A percentile compares a stretch with the other conserved stretches of the same genome.
These are phyloP conservation scores for Starmerella roubikii DNA, from an alignment of 805 yeast genomes.

Conservation along the genomic window DNA sequence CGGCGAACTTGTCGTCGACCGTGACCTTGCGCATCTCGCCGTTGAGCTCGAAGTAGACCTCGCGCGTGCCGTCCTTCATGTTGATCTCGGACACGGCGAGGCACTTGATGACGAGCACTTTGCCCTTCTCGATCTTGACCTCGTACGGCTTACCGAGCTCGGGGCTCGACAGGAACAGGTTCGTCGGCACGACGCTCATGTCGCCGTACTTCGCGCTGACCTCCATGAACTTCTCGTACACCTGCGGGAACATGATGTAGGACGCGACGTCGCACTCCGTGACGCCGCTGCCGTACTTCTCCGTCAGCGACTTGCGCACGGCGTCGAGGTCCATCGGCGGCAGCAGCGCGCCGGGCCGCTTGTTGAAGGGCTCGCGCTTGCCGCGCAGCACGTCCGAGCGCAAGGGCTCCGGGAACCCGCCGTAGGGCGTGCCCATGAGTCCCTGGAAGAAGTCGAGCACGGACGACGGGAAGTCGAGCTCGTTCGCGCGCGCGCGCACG, in stretches of 20 bases:
- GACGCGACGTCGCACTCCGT: conserved; percentile 86
- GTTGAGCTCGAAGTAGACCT: conserved; percentile 93
- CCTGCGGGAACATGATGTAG: conserved; percentile 96
- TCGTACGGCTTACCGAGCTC: conserved; percentile 75
- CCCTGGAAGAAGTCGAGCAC: conserved; percentile 98
- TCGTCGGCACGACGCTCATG: conserved; percentile 84
- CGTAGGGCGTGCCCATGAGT: conserved; percentile 97
- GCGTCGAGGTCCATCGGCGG: conserved; percentile 67
- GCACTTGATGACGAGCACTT: conserved; percentile 76
- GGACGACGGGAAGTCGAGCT: conserved; percentile 96
- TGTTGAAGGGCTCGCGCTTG: conserved; percentile 78
- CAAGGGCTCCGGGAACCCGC: conserved; percentile 99
- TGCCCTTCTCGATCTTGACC: conserved; percentile 90
- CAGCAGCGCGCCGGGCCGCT: conserved; percentile 85
- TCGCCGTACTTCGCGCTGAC: conserved; percentile 72
- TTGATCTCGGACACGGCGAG: conserved; percentile 88
- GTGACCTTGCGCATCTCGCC: conserved; percentile 97
- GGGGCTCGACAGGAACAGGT: conserved; percentile 78
- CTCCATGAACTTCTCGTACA: conserved; percentile 75
- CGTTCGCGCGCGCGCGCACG: conserved; percentile 71
- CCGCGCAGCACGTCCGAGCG: conserved; percentile 81
- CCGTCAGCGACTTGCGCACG: conserved; percentile 57
- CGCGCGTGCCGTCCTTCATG: conserved; percentile 76
- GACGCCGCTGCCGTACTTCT: conserved; percentile 59
- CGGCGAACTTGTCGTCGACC: conserved; percentile 74